These are phyloP conservation scores for Claviceps monticola DNA, from an alignment of 2,329 filamentous ascomycete genomes.

Conservation along the genomic window DNA sequence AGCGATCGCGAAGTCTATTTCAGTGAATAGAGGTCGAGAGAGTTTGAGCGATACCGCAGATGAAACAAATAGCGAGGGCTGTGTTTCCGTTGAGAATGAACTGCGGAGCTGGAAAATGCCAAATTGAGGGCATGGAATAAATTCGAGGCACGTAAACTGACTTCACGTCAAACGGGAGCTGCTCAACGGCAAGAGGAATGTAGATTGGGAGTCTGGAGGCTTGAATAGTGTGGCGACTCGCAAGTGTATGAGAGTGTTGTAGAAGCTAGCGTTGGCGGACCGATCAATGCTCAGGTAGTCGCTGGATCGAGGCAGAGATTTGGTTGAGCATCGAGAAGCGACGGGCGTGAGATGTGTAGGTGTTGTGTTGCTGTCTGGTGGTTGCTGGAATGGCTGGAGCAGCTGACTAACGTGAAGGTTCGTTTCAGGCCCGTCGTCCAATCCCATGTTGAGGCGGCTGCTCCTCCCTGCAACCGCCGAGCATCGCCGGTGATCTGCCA, in stretches of 20 bases:
- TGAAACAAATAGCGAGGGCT: neutral
- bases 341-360: neutral
- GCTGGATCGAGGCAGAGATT: constrained; percentile 1
- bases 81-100: neutral
- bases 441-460: too few species aligned
- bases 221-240: neutral
- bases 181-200: neutral
- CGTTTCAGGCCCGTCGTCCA: too few species aligned
- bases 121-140: neutral
- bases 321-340: neutral
- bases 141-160: neutral
- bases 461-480: too few species aligned
- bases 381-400: too few species aligned
- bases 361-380: too few species aligned
- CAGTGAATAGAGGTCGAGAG: neutral
- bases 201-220: neutral
- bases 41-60: neutral
- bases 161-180: neutral
- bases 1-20: neutral
- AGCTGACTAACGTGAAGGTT: too few species aligned
- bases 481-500: too few species aligned
- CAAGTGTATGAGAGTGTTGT: neutral
- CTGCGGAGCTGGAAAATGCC: neutral
- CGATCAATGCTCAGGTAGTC: constrained; percentile 7
- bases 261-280: neutral